A percentile compares a stretch with the other conserved stretches of the same genome.
These are phyloP conservation scores for Apiotrichum sp. DNA, from an alignment of 1,284 basidiomycete species.

Conservation along the genomic window DNA sequence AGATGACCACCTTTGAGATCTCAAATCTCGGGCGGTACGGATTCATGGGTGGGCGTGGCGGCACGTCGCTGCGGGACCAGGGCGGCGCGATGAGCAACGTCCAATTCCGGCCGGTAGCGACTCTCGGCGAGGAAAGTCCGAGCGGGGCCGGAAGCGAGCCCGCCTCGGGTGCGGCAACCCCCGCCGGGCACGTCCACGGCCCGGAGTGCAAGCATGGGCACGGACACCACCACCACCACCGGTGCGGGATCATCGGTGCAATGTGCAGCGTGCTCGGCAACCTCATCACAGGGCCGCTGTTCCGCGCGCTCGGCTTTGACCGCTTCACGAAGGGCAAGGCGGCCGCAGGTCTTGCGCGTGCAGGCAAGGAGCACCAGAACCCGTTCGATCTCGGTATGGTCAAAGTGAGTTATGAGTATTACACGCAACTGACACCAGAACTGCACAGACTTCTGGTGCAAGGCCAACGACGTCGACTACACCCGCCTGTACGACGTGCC, in stretches of 20 bases:
- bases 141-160: background rate
- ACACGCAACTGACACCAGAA: constrained; percentile 50
- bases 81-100: constrained; percentile 41
- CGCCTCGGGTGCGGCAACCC: background rate
- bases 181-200: constrained; percentile 3
- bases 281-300: constrained; percentile 47
- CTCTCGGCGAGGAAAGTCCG: background rate
- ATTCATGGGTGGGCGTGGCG: constrained; percentile 87
- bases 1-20: constrained; percentile 96
- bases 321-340: constrained; percentile 86
- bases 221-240: constrained; percentile 38
- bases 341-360: constrained; percentile 64
- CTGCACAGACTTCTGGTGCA: constrained; percentile 93
- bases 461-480: constrained; percentile 81
- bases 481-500: constrained; percentile 84
- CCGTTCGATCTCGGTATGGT: constrained; percentile 84
- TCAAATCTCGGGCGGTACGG: constrained; percentile 91
- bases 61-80: constrained; percentile 50
- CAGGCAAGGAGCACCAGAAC: constrained; percentile 61
- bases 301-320: constrained; percentile 86
- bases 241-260: constrained; percentile 33
- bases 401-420: constrained; percentile 39
- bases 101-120: constrained; percentile 12
- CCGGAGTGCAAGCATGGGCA: constrained; percentile 11
- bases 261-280: constrained; percentile 25